Base-by-base conservation (phyloP, 164 flowering plant species). In the Aristolochia californica region DNA sequence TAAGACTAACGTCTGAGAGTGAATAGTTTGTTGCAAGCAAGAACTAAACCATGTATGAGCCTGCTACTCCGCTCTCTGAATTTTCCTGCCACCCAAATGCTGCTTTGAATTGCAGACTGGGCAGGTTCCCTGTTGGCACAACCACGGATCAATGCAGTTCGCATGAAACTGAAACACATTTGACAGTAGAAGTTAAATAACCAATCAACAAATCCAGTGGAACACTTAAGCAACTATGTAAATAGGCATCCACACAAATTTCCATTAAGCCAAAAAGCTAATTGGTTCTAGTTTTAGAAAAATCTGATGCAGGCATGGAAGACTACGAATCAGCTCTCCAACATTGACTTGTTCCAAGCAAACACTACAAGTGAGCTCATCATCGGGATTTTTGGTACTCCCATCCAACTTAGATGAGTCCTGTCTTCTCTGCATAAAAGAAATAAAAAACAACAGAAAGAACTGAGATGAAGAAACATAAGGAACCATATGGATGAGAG, bases 271-370 rank as follows among this genome's bases (percentile, higher is more conserved):
- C 9, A 34, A 34, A 9, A 34, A 7, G 40, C 40, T n/a, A 34
- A 34, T 34, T 34, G 10, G 10, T 34, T 8, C 40, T 34, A 34
- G 40, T 34, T 34, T 22, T 20, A 22, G 2, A 50, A 13, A 15
- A 53, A 88, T 94, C 89, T 86, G 91, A 70, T 88, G 94, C 76
- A 88, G 73, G 71, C 97, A 88, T 61, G 94, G 97, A 73, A 86
- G 71, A 77, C 83, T 84, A n/a, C 94, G 85, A 43, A 86, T 74
- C 18, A 83, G 77, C 57, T 88, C 97, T 38, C 96, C 97, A 18
- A 55, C 63, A 62, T 74, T 78, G 38, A 88, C 97, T 77, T 82
- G 93, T 75, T 88, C 97, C 79, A 88, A 83, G 81, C 97, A 88
- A 60, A 88, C 77, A 59, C 76, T 86, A 68, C 97, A 88, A 47